A percentile compares a stretch with the other conserved stretches of the same genome.
Evolutionary conservation across 495 filamentous ascomycete species (phyloP).

Genomic region (Podospora fimiseda): DNA sequence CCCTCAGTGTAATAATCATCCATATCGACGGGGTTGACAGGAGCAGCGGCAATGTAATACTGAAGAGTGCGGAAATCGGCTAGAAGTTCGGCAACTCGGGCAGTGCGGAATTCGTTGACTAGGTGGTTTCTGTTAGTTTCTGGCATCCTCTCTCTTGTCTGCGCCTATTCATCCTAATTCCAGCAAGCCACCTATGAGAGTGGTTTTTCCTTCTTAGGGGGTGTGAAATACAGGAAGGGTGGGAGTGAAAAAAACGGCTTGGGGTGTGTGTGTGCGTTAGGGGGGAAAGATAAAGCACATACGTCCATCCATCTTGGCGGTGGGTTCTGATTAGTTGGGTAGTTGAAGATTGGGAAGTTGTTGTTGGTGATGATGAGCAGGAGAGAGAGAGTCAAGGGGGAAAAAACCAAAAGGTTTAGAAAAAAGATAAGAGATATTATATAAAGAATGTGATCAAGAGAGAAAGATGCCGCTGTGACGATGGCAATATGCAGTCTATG

Average conservation of each 20-base stretch:
- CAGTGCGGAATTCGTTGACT: constrained; percentile 82
- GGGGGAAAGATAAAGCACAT: constrained; percentile 13
- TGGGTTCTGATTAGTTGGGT: background rate
- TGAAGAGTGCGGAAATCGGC: constrained; percentile 79
- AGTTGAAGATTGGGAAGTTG: background rate
- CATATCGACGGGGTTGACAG: constrained; percentile 47
- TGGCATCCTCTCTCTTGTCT: background rate
- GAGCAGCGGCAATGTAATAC: constrained; percentile 67
- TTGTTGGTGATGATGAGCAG: background rate
- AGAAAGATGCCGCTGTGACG: background rate
- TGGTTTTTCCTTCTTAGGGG: background rate
- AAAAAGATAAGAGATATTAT: constrained; percentile 7
- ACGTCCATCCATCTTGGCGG: constrained; percentile 31
- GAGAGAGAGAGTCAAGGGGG: background rate
- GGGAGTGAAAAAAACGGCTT: background rate
- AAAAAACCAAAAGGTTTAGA: background rate
- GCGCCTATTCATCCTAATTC: background rate
- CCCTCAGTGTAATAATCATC: constrained; percentile 77
- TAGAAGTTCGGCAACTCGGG: constrained; percentile 77
- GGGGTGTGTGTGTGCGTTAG: background rate
- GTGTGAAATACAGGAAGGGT: background rate
- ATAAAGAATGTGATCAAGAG: background rate
- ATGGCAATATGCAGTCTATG: constrained; percentile 15
- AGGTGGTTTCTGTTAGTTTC: constrained; percentile 24
- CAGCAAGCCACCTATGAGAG: constrained; percentile 1